These are phyloP conservation scores for Ilyonectria mors-panacis DNA, from an alignment of 2,329 filamentous ascomycete genomes.

Conservation along the genomic window DNA sequence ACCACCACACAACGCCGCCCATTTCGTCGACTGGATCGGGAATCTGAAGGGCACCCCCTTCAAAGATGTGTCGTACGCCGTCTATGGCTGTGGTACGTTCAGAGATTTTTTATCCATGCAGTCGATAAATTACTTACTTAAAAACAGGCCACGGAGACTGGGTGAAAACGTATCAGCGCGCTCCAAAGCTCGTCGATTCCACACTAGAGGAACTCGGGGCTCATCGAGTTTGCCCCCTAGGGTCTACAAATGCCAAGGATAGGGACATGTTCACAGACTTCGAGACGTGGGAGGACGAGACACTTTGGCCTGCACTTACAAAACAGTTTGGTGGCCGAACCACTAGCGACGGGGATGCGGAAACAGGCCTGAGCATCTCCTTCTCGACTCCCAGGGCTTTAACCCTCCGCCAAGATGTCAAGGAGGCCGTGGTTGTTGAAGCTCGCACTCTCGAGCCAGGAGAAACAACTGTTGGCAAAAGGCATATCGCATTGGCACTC, in stretches of 20 bases:
- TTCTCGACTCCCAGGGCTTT: conserved; percentile 40
- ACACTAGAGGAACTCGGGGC: conserved; percentile 59
- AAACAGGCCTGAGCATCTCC: conserved; percentile 38
- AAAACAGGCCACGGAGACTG: conserved; percentile 68
- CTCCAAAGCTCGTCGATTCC: conserved; percentile 74
- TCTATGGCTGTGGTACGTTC: conserved; percentile 71
- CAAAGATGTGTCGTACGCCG: conserved; percentile 72
- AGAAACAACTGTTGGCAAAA: conserved; percentile 74
- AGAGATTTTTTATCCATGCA: too few species aligned
- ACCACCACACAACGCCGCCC: conserved; percentile 78
- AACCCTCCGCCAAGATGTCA: conserved; percentile 44
- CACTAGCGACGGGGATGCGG: conserved; percentile 8
- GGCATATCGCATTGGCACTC: conserved; percentile 60
- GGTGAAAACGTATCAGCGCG: conserved; percentile 74
- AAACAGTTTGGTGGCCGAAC: conserved; percentile 53
- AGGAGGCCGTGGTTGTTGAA: conserved; percentile 39
- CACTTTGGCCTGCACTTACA: conserved; percentile 65
- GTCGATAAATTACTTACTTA: too few species aligned
- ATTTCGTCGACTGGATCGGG: conserved; percentile 79
- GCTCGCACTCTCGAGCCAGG: conserved; percentile 45
- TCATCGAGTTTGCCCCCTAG: conserved; percentile 59
- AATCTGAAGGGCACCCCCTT: conserved; percentile 61
- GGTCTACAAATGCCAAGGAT: conserved; percentile 71
- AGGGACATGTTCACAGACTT: conserved; percentile 78
- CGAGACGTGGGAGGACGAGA: conserved; percentile 76